These are phyloP conservation scores for Suillus cothurnatus DNA, from an alignment of 768 basidiomycete species.

Conservation along the genomic window DNA sequence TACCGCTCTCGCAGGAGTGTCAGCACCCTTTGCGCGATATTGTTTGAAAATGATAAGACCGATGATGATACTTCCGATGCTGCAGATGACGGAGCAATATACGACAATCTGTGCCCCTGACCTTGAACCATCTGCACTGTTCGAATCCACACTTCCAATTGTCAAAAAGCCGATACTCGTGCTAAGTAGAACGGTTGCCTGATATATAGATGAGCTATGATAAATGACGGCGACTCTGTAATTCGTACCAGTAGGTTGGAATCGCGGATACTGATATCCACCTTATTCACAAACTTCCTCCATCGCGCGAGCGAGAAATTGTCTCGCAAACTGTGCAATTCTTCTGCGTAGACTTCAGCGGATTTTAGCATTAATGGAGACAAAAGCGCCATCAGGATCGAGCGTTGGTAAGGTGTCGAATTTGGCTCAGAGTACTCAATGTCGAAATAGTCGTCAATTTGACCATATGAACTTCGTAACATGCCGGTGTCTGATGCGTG, in stretches of 20 bases:
- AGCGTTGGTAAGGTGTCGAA: conserved; percentile 22
- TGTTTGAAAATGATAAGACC: conserved; percentile 35
- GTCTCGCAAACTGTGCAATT: conserved; percentile 31
- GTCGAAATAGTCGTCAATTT: conserved; percentile 34
- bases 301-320: conserved; percentile 29
- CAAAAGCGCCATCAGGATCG: conserved; percentile 20
- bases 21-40: conserved; percentile 34
- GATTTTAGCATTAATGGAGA: conserved; percentile 26
- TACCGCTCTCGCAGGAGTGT: conserved; percentile 34
- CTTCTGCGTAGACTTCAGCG: conserved; percentile 30
- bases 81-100: conserved; percentile 32
- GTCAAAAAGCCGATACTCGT: conserved; percentile 28
- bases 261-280: conserved; percentile 34
- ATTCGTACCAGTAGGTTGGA: conserved; percentile 30
- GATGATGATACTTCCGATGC: conserved; percentile 29
- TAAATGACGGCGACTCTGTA: not conserved
- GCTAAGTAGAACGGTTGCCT: conserved; percentile 33
- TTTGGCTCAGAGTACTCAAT: conserved; percentile 23
- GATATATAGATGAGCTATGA: not conserved
- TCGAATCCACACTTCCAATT: conserved; percentile 16
- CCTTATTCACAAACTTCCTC: conserved; percentile 32
- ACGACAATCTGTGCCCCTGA: conserved; percentile 25
- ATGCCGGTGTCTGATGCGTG: conserved; percentile 28
- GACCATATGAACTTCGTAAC: conserved; percentile 32
- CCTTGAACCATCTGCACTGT: conserved; percentile 11